Evolutionary conservation across 106 monocot genomes (phyloP), one percentile per base, ranked within the genome.

Genomic region (Dioscorea zingiberensis): DNA sequence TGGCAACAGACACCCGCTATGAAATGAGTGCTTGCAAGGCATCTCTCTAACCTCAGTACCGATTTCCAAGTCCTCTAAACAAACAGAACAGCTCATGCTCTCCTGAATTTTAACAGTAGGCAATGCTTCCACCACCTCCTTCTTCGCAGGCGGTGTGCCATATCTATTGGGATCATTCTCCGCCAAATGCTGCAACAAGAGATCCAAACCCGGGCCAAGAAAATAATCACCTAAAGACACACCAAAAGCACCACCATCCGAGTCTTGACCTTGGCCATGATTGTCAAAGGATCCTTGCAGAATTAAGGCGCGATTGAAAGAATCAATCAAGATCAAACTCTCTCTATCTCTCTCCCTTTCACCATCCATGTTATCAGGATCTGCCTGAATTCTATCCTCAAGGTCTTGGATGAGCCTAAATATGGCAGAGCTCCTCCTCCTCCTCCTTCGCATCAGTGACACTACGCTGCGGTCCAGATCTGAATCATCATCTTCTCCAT

Each of bases 11-110:
- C 93, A 93, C 21, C 65, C 67, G 51, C 68, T 51, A 59, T 93
- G 93, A 51, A 93, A 93, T 67, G 49, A 78, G 23, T 93, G 93
- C 46, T 83, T 78, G 48, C 93, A 93, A 0, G 93, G 93, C 88
- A 93, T 85, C 70, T 85, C 72, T 64, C 72, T 85, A 4, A 76
- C 85, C 59, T 83, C 78, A 21, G 57, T 30, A 0, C 88, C 88
- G 16, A 73, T 49, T 2, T 69, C 80, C 54, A 93, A 74, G 16
- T 93, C 88, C 58, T 93, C 93, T 54, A 93, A 72, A 70, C 93
- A 93, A 21, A 93, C 83, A 0, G 85, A 78, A 57, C 93, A 93
- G 45, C 71, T 67, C 38, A 71, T 26, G 22, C 18, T 60, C 56
- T 85, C 83, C 25, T 76, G 80, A 38, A 85, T 75, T 55, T 73